Conservation (phyloP, 495 filamentous ascomycete species). For the Hypomontagnella monticulosa region DNA sequence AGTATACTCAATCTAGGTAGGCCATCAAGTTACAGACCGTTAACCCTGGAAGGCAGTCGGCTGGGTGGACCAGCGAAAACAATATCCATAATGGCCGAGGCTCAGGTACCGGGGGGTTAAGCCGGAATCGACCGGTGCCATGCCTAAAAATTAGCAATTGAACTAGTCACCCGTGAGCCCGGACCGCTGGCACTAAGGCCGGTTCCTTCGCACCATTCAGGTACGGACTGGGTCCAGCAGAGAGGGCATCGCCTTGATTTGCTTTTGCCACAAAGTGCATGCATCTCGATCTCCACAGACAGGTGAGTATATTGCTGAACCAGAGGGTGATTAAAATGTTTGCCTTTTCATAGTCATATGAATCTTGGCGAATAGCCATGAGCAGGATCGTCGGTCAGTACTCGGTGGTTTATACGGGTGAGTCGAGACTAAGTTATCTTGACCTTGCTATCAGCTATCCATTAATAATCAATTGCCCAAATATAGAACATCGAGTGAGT, state of each 20-base stretch:
- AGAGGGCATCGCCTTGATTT: slow-evolving; percentile 13
- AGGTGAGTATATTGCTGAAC: slow-evolving; percentile 16
- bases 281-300: slow-evolving; percentile 24
- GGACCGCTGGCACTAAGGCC: slow-evolving; percentile 28
- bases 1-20: slow-evolving; percentile 1
- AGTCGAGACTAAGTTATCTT: slow-evolving; percentile 16
- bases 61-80: slow-evolving; percentile 17
- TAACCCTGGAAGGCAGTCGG: neutral
- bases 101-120: slow-evolving; percentile 11
- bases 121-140: slow-evolving; percentile 24
- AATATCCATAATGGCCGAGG: slow-evolving; percentile 14
- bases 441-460: slow-evolving; percentile 6
- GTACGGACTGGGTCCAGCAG: slow-evolving; percentile 7
- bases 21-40: neutral
- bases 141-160: slow-evolving; percentile 14
- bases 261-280: slow-evolving; percentile 25
- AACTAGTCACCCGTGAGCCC: slow-evolving; percentile 27
- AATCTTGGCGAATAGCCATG: slow-evolving; percentile 15
- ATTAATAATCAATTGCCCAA: slow-evolving; percentile 1
- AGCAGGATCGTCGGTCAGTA: slow-evolving; percentile 6
- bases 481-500: neutral
- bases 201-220: slow-evolving; percentile 28
- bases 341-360: neutral
- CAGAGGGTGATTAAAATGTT: slow-evolving; percentile 12
- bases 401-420: slow-evolving; percentile 19